These are phyloP conservation scores for Phaeolepiota aurea DNA, from an alignment of 768 basidiomycete genomes.

Conservation along the genomic window DNA sequence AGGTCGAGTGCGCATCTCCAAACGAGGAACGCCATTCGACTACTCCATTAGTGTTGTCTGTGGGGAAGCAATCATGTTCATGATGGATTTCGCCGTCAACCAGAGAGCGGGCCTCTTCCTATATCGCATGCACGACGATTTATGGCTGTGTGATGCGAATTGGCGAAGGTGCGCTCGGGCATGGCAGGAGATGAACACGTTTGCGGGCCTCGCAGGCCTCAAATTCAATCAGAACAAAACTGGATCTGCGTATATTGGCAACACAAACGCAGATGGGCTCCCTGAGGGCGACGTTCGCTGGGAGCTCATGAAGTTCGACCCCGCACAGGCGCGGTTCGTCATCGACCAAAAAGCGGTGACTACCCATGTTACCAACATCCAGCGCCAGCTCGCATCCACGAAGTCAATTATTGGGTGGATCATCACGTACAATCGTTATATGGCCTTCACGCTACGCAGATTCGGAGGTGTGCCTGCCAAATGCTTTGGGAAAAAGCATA, in stretches of 20 bases:
- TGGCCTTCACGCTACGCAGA: constrained; percentile 26
- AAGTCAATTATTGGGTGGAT: constrained; percentile 30
- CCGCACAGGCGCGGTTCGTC: constrained; percentile 17
- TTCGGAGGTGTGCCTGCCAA: constrained; percentile 23
- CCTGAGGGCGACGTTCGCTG: constrained; percentile 28
- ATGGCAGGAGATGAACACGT: constrained; percentile 34
- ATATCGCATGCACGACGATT: constrained; percentile 37
- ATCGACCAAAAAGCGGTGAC: constrained; percentile 28
- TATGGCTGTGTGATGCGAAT: constrained; percentile 34
- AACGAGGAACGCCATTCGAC: constrained; percentile 34
- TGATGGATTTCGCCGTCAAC: constrained; percentile 41
- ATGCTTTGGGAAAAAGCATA: constrained; percentile 22
- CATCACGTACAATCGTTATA: constrained; percentile 29
- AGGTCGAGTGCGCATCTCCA: constrained; percentile 18
- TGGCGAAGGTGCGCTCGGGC: constrained; percentile 22
- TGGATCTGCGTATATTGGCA: constrained; percentile 27
- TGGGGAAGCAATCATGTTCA: constrained; percentile 32
- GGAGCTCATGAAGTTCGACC: constrained; percentile 32
- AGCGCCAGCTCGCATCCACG: constrained; percentile 23
- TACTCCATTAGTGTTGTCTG: constrained; percentile 31
- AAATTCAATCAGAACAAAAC: constrained; percentile 34
- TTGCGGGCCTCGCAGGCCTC: constrained; percentile 28
- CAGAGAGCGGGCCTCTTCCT: constrained; percentile 33
- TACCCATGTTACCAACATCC: constrained; percentile 26
- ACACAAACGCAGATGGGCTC: constrained; percentile 8